phyloP scores from a whole-genome alignment of 2,329 filamentous ascomycete species.

The Calycina marina region DNA sequence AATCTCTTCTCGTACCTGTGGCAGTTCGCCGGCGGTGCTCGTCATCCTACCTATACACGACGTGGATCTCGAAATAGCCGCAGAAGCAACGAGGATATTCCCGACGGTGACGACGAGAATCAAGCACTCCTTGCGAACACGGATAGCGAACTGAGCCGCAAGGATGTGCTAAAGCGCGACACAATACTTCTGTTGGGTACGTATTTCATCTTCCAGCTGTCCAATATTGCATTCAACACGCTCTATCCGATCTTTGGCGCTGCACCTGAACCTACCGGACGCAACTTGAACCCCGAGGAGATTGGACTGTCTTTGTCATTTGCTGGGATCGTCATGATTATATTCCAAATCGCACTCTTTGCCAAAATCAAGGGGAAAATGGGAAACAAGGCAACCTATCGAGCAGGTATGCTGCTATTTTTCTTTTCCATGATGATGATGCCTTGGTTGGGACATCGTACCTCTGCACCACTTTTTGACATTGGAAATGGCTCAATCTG shows the following conservation, averaged over 20 bases:
- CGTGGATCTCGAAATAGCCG: constrained; percentile 18
- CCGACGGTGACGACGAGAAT: constrained; percentile 21
- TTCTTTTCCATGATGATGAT: constrained; percentile 73
- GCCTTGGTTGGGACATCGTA: constrained; percentile 75
- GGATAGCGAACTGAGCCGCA: constrained; percentile 32
- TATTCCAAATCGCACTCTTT: constrained; percentile 76
- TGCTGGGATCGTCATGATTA: constrained; percentile 45
- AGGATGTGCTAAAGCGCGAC: constrained; percentile 59
- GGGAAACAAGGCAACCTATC: constrained; percentile 78
- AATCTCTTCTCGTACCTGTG: constrained; percentile 53
- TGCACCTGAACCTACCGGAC: constrained; percentile 58
- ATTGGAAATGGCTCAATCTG: constrained; percentile 48
- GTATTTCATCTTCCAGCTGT: constrained; percentile 85
- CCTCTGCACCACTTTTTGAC: constrained; percentile 39
- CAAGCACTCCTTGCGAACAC: constrained; percentile 27
- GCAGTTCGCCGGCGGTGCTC: constrained; percentile 46
- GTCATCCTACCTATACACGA: constrained; percentile 43
- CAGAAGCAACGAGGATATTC: constrained; percentile 26
- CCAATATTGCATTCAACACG: constrained; percentile 64
- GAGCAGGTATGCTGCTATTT: constrained; percentile 63
- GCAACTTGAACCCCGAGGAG: constrained; percentile 58
- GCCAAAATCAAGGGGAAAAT: constrained; percentile 61
- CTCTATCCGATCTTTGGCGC: constrained; percentile 89
- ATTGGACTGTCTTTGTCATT: constrained; percentile 50
- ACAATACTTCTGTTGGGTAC: constrained; percentile 70